These are phyloP conservation scores for Rhododendron ovatum DNA, from an alignment of 148 eudicot genomes.

Conservation along the genomic window DNA sequence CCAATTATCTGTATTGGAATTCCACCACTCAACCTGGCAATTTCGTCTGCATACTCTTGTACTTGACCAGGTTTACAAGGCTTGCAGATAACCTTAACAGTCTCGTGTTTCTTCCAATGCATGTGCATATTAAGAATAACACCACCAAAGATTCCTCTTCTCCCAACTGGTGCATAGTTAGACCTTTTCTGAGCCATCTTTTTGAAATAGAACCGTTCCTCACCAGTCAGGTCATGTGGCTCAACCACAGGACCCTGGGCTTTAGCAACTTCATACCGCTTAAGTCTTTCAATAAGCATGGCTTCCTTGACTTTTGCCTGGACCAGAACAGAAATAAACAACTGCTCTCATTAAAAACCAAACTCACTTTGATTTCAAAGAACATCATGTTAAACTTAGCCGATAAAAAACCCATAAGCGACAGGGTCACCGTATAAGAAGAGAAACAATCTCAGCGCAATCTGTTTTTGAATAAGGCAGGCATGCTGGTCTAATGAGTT, in stretches of 20 bases:
- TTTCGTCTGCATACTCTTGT: constrained; percentile 70
- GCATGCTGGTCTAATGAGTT: not conserved
- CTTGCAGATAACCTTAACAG: constrained; percentile 85
- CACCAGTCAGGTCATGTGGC: constrained; percentile 72
- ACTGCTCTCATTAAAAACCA: not conserved
- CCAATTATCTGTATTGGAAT: constrained; percentile 77
- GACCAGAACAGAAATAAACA: constrained; percentile 11
- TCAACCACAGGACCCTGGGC: constrained; percentile 74
- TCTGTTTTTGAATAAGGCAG: not conserved
- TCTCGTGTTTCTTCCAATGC: constrained; percentile 99
- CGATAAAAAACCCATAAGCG: not conserved
- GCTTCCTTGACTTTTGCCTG: constrained; percentile 87
- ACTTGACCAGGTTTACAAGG: constrained; percentile 94
- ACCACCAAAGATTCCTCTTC: constrained; percentile 93
- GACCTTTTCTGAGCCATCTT: constrained; percentile 93
- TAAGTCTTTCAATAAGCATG: constrained; percentile 67
- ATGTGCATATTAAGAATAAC: constrained; percentile 96
- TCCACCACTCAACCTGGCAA: constrained; percentile 91
- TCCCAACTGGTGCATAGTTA: constrained; percentile 88
- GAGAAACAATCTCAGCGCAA: not conserved
- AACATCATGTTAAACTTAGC: not conserved
- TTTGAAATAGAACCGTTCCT: constrained; percentile 80
- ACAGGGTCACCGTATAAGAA: not conserved
- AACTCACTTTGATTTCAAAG: not conserved
- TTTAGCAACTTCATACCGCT: constrained; percentile 72